phyloP scores from a whole-genome alignment of 306 rosid species.

The Inga leiocalycina region DNA sequence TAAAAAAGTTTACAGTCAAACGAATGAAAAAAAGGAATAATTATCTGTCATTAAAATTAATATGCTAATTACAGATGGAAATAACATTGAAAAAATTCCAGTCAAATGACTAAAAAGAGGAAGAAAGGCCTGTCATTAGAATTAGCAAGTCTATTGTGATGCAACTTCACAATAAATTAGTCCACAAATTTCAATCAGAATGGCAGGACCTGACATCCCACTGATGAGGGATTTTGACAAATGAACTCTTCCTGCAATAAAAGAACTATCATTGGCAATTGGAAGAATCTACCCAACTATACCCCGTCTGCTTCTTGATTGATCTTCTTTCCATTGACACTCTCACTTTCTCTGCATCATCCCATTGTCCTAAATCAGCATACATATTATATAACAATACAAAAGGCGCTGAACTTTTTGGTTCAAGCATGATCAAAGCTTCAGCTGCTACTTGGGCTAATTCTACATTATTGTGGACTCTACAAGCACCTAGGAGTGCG shows the following conservation, averaged over 20 bases:
- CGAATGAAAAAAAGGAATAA: not conserved
- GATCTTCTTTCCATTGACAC: constrained; percentile 44
- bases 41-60: not conserved
- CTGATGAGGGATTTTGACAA: constrained; percentile 10
- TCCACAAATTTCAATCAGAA: not conserved
- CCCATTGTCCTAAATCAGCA: constrained; percentile 56
- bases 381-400: constrained; percentile 52
- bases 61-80: not conserved
- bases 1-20: not conserved
- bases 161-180: not conserved
- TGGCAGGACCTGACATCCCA: constrained; percentile 17
- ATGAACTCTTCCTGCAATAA: constrained; percentile 13
- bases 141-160: not conserved
- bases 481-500: constrained; percentile 53
- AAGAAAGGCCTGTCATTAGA: not conserved
- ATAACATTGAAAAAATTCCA: not conserved
- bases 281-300: constrained; percentile 53
- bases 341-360: constrained; percentile 52
- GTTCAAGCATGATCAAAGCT: constrained; percentile 53
- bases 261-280: constrained; percentile 16
- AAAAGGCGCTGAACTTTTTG: constrained; percentile 58
- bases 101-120: not conserved
- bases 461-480: constrained; percentile 50
- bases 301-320: constrained; percentile 48
- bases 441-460: constrained; percentile 48